A percentile compares a stretch with the other conserved stretches of the same genome.
These are phyloP conservation scores for Magnaporthiopsis poae DNA, from an alignment of 2,329 filamentous ascomycete species.

Conservation along the genomic window DNA sequence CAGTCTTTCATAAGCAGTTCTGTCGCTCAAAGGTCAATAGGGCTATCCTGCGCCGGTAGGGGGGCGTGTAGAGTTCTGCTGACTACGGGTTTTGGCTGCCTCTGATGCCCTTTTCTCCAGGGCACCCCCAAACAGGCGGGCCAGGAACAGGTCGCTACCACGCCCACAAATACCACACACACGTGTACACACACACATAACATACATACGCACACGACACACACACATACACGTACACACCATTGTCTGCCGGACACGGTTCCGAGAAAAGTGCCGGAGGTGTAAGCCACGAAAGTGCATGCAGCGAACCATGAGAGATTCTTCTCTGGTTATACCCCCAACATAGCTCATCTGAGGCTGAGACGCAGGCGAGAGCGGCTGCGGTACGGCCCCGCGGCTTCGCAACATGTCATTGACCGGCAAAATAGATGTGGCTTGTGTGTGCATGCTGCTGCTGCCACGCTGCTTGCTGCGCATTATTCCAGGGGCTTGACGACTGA, in stretches of 20 bases:
- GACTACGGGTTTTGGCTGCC: neutral
- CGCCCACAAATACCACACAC: no score
- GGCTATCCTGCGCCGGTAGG: neutral
- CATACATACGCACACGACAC: no score
- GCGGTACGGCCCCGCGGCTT: neutral
- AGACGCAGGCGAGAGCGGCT: neutral
- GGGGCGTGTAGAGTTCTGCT: neutral
- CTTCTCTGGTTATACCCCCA: neutral
- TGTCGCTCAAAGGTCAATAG: neutral
- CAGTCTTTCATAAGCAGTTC: neutral
- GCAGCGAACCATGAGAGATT: no score
- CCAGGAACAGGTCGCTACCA: neutral
- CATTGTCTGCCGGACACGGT: no score
- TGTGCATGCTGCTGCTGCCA: neutral
- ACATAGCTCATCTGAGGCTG: neutral
- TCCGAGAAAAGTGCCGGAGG: no score
- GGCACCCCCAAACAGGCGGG: neutral
- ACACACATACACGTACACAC: no score
- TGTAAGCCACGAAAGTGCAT: no score
- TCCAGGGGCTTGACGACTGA: neutral
- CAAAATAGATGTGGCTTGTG: neutral
- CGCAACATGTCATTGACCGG: neutral
- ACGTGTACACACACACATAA: no score
- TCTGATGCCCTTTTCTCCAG: neutral
- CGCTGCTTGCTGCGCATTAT: neutral